Evolutionary conservation across 2,329 filamentous ascomycete species (phyloP).

Genomic region (Nothopassalora personata): DNA sequence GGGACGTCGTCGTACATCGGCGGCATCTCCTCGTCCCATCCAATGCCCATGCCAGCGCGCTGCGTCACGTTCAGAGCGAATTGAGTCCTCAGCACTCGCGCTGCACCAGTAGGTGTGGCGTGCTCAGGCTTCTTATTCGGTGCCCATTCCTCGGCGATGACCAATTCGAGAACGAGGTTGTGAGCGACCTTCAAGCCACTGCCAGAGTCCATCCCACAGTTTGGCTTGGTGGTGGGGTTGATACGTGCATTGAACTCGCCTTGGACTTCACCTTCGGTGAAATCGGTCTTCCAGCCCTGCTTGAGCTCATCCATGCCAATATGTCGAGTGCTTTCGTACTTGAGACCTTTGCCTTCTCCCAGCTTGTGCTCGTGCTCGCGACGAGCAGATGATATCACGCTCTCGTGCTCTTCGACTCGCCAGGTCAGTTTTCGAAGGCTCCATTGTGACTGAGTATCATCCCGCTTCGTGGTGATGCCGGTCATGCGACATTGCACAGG

Average conservation of each 20-base stretch:
- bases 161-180: slow-evolving; percentile 83
- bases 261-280: slow-evolving; percentile 63
- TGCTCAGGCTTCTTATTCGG: slow-evolving; percentile 64
- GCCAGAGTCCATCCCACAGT: slow-evolving; percentile 70
- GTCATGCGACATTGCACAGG: slow-evolving; percentile 74
- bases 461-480: slow-evolving; percentile 70
- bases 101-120: slow-evolving; percentile 80
- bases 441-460: slow-evolving; percentile 72
- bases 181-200: slow-evolving; percentile 77
- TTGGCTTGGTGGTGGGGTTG: slow-evolving; percentile 57
- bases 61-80: slow-evolving; percentile 80
- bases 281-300: slow-evolving; percentile 83
- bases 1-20: slow-evolving; percentile 93
- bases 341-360: slow-evolving; percentile 62
- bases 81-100: slow-evolving; percentile 86
- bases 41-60: slow-evolving; percentile 78
- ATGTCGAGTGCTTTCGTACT: slow-evolving; percentile 68
- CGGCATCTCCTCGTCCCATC: slow-evolving; percentile 94
- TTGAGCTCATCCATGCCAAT: slow-evolving; percentile 79
- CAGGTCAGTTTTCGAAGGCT: slow-evolving; percentile 85
- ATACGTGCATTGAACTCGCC: slow-evolving; percentile 68
- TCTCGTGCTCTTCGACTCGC: slow-evolving; percentile 84
- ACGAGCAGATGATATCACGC: slow-evolving; percentile 74
- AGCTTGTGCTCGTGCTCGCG: slow-evolving; percentile 64
- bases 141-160: slow-evolving; percentile 85